These are phyloP conservation scores for Coniochaeta pulveracea DNA, from an alignment of 2,329 filamentous ascomycete species.

Conservation along the genomic window DNA sequence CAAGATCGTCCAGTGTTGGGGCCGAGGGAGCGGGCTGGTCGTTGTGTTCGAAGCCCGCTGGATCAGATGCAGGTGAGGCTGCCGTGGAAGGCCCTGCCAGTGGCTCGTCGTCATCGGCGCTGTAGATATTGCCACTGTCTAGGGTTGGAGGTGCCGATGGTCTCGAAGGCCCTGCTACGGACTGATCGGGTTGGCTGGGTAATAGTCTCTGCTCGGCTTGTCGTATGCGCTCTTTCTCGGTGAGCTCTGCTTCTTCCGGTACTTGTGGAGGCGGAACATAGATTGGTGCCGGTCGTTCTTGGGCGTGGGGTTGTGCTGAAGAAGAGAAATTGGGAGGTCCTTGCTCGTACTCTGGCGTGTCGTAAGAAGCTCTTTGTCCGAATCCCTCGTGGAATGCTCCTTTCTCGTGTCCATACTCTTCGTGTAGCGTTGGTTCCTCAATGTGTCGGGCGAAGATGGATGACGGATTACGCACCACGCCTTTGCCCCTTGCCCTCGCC, in stretches of 20 bases:
- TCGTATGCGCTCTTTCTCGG: conserved; percentile 73
- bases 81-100: conserved; percentile 11
- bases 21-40: conserved; percentile 31
- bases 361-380: too few relatives aligned
- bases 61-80: conserved; percentile 10
- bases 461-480: conserved; percentile 10
- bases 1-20: conserved; percentile 34
- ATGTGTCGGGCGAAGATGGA: conserved; percentile 11
- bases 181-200: conserved; percentile 57
- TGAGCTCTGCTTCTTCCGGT: conserved; percentile 47
- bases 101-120: conserved; percentile 29
- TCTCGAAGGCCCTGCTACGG: conserved; percentile 27
- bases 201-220: conserved; percentile 69
- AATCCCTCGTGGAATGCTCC: conserved; percentile 9
- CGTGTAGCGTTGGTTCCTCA: conserved; percentile 10
- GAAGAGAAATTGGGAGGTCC: too few relatives aligned
- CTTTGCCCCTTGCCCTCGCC: conserved; percentile 34
- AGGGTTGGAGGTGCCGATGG: conserved; percentile 16
- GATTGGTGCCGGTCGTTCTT: conserved; percentile 22
- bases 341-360: conserved; percentile 12
- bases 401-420: conserved; percentile 10
- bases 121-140: conserved; percentile 42
- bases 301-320: conserved; percentile 7
- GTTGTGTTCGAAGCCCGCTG: too few relatives aligned
- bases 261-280: conserved; percentile 51